Conservation (phyloP, 179 eudicot genomes). For the Corrigiola litoralis region DNA sequence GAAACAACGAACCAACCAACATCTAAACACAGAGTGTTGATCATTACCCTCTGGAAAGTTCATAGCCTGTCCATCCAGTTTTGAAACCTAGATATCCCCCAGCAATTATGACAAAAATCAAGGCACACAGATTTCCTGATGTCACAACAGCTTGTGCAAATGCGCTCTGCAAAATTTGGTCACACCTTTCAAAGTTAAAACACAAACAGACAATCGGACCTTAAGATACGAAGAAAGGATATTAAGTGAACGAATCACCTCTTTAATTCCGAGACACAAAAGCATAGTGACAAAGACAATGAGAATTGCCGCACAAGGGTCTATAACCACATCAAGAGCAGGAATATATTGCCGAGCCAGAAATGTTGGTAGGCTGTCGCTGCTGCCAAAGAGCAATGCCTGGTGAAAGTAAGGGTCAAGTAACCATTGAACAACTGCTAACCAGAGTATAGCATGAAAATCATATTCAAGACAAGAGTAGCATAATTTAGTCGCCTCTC, state of each 20-base stretch:
- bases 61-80: conserved; percentile 87
- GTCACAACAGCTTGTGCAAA: conserved; percentile 75
- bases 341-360: conserved; percentile 71
- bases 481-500: no score
- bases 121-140: conserved; percentile 73
- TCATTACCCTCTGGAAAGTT: conserved; percentile 68
- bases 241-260: conserved; percentile 43
- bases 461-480: no score
- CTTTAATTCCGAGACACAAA: conserved; percentile 87
- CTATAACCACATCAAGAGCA: conserved; percentile 57
- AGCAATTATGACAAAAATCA: conserved; percentile 73
- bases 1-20: not conserved
- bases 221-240: not conserved
- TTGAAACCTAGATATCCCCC: conserved; percentile 88
- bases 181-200: no score
- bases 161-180: conserved; percentile 53
- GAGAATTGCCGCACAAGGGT: conserved; percentile 88
- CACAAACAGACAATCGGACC: not conserved
- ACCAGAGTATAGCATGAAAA: not conserved
- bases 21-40: not conserved
- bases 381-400: conserved; percentile 79
- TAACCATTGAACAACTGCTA: conserved; percentile 3
- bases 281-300: conserved; percentile 69
- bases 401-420: conserved; percentile 17
- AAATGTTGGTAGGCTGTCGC: conserved; percentile 62